A percentile compares a stretch with the other conserved stretches of the same genome.
phyloP scores from a whole-genome alignment of 495 filamentous ascomycete species.

The Talaromyces trachyspermus region DNA sequence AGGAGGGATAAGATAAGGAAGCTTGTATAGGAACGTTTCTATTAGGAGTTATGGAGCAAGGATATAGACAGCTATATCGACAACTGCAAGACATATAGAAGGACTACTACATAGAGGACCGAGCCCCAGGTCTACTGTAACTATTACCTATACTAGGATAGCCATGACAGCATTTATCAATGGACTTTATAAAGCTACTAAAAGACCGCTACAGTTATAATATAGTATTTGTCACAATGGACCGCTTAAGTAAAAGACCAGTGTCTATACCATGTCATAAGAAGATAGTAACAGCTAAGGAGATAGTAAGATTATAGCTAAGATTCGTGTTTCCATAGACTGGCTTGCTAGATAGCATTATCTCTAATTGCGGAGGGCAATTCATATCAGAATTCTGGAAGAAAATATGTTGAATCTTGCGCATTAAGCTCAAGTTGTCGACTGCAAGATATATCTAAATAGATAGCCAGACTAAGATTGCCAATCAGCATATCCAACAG shows the following conservation, averaged over 20 bases:
- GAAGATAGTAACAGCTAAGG: slow-evolving; percentile 8
- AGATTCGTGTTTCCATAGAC: no score
- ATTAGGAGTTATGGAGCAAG: background rate
- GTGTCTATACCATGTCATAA: slow-evolving; percentile 10
- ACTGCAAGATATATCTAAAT: slow-evolving; percentile 15
- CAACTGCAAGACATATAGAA: background rate
- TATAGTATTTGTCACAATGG: slow-evolving; percentile 8
- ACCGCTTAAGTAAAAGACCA: slow-evolving; percentile 11
- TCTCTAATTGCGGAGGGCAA: slow-evolving; percentile 14
- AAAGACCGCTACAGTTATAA: background rate
- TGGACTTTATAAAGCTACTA: slow-evolving; percentile 12
- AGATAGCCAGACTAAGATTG: slow-evolving; percentile 10
- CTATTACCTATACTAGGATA: slow-evolving; percentile 13
- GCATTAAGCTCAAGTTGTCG: slow-evolving; percentile 14
- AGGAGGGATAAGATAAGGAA: slow-evolving; percentile 4
- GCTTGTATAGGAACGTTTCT: background rate
- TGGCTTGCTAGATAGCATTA: slow-evolving; percentile 7
- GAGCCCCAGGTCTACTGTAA: slow-evolving; percentile 13
- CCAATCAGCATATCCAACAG: slow-evolving; percentile 4
- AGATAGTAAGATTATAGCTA: no score
- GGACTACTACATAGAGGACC: background rate
- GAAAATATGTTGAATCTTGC: slow-evolving; percentile 11
- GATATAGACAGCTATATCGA: background rate
- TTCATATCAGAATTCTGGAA: slow-evolving; percentile 14
- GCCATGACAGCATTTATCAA: slow-evolving; percentile 15